Evolutionary conservation across 441 rosid genomes (phyloP), one percentile per base, ranked within the genome.

Genomic region (Adansonia rubrostipa): DNA sequence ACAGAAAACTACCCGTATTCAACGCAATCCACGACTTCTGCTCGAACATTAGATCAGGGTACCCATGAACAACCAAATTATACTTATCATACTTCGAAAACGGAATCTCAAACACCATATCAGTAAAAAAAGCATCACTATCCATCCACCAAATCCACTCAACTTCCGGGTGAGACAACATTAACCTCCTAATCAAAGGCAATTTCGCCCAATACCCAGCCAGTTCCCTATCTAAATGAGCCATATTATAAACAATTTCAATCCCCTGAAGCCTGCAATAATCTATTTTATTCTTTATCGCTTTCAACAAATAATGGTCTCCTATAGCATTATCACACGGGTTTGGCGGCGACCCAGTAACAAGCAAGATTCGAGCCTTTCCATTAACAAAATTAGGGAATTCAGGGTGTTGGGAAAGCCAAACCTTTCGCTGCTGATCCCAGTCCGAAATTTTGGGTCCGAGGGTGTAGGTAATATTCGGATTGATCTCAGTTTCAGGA

Each of bases 271-370:
- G 53, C 53, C 53, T 48, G 13, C 53, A 48, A 48, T 48, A 48
- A 48, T 48, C 53, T 2, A 48, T 48, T 93, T 95, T 50, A 77
- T 95, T 95, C 93, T 95, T 95, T 3, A 93, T 84, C 1, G 97
- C 86, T 80, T 95, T 95, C 86, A 95, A 87, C 63, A 95, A 81
- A 71, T 90, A 93, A 81, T 48, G 53, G 13, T 48, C 53, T 10
- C 53, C 53, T 7, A 48, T 48, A 48, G 53, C 53, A 48, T 48
- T 48, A 48, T 95, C 99, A 56, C 99, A 95, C 0, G 99, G 99
- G 80, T 85, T 90, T 0, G 99, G 99, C 0, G 97, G 93, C n/a
- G 99, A 95, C 14, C 98, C 99, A 15, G 98, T 92, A 17, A 95
- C 81, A 0, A 95, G 91, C 84, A 95, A 81, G 63, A 93, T 88